These are phyloP conservation scores for Lentinula aciculospora DNA, from an alignment of 768 basidiomycete species.

Conservation along the genomic window DNA sequence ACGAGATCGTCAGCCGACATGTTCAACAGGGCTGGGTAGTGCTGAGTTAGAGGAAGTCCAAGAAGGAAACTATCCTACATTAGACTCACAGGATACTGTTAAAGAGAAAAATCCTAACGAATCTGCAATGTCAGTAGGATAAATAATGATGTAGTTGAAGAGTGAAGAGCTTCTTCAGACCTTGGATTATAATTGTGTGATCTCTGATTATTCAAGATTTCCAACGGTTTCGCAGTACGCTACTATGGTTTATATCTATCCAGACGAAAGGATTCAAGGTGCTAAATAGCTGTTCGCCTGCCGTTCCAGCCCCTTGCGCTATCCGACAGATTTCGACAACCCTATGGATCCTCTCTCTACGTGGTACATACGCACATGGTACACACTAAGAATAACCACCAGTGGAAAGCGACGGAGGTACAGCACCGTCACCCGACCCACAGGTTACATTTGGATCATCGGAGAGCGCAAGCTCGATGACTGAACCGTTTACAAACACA, in stretches of 20 bases:
- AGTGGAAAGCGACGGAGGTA: conserved; percentile 63
- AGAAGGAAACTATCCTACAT: neutral
- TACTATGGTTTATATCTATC: no score
- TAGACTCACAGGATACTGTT: neutral
- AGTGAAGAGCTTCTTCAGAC: no score
- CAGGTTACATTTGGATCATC: conserved; percentile 47
- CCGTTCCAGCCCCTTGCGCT: no score
- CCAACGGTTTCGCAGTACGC: no score
- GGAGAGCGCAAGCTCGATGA: conserved; percentile 51
- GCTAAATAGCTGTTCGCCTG: no score
- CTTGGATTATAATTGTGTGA: no score
- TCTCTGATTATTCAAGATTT: no score
- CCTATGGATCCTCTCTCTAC: no score
- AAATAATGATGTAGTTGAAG: neutral
- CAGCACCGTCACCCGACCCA: conserved; percentile 35
- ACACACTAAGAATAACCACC: conserved; percentile 45
- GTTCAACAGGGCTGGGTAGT: neutral
- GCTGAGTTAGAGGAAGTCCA: neutral
- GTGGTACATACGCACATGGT: no score
- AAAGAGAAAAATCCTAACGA: neutral
- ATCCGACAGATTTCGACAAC: no score
- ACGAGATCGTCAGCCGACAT: neutral
- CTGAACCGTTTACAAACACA: conserved; percentile 46
- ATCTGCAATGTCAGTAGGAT: neutral
- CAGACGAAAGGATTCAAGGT: no score